Evolutionary conservation across 345 rosid genomes (phyloP).

Genomic region (Streptanthus diversifolius): DNA sequence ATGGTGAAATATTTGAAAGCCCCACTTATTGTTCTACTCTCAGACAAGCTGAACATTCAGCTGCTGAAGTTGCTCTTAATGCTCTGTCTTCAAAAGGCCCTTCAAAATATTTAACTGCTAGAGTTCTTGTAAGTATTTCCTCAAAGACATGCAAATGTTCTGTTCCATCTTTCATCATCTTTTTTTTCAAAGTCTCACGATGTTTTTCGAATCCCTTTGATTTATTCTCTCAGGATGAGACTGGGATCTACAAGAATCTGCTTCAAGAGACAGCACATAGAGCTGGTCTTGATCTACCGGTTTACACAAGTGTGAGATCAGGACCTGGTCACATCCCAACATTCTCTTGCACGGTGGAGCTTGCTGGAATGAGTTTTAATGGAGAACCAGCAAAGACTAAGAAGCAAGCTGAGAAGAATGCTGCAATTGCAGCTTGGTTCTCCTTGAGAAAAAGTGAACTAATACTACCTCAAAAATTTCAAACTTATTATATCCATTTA

Average conservation of each 20-base stretch:
- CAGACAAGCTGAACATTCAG: constrained; percentile 75
- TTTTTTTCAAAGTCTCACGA: not conserved
- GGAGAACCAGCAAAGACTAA: constrained; percentile 71
- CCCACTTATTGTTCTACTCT: constrained; percentile 52
- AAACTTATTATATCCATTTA: not conserved
- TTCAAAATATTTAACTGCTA: constrained; percentile 66
- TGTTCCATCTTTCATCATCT: not conserved
- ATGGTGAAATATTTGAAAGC: constrained; percentile 67
- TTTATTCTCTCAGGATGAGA: constrained; percentile 53
- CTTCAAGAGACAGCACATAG: constrained; percentile 77
- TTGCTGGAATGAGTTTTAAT: constrained; percentile 62
- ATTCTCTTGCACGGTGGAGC: constrained; percentile 58
- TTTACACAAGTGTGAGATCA: constrained; percentile 64
- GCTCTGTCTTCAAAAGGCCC: constrained; percentile 54
- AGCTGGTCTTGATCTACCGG: constrained; percentile 67
- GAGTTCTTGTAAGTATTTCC: constrained; percentile 55
- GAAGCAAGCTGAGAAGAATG: constrained; percentile 84
- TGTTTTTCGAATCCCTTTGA: not conserved
- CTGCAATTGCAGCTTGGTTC: constrained; percentile 76
- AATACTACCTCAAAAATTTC: not conserved
- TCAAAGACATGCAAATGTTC: not conserved
- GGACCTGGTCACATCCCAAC: constrained; percentile 69
- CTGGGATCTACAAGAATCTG: constrained; percentile 72
- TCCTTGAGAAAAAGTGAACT: constrained; percentile 52
- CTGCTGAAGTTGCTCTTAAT: constrained; percentile 68